These are phyloP conservation scores for Nakazawaea populi DNA, from an alignment of 805 yeast genomes.

Conservation along the genomic window DNA sequence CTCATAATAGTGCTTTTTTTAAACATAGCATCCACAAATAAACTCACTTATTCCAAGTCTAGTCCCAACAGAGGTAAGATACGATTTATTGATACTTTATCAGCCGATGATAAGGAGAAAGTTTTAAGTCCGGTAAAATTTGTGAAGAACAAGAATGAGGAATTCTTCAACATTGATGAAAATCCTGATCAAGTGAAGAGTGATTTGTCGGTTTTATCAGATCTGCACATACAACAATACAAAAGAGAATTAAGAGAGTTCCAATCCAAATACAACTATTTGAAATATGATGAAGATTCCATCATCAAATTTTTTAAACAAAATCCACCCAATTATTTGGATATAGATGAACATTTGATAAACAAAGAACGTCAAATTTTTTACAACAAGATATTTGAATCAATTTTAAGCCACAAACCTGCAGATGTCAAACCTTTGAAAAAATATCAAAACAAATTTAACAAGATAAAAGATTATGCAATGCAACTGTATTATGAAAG, in stretches of 20 bases:
- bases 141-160: background rate
- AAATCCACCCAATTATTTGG: slow-evolving; percentile 5
- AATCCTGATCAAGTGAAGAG: slow-evolving; percentile 5
- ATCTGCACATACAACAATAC: slow-evolving; percentile 1
- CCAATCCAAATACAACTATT: slow-evolving; percentile 3
- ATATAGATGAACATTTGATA: background rate
- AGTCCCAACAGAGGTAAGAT: background rate
- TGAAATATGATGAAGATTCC: slow-evolving; percentile 7
- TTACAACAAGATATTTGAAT: slow-evolving; percentile 16
- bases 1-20: background rate
- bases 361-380: slow-evolving; percentile 12
- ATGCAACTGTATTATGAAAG: slow-evolving; percentile 11
- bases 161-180: slow-evolving; percentile 5
- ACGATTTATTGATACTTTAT: slow-evolving; percentile 9
- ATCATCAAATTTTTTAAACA: slow-evolving; percentile 2
- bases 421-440: slow-evolving; percentile 3
- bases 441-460: slow-evolving; percentile 1
- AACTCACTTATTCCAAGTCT: background rate
- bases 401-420: slow-evolving; percentile 18
- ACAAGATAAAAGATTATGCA: slow-evolving; percentile 8
- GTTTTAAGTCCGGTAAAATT: background rate
- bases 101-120: background rate
- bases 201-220: slow-evolving; percentile 2
- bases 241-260: slow-evolving; percentile 7
- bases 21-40: background rate